Conservation (phyloP, 768 basidiomycete species). For the Mycena kentingensis region DNA sequence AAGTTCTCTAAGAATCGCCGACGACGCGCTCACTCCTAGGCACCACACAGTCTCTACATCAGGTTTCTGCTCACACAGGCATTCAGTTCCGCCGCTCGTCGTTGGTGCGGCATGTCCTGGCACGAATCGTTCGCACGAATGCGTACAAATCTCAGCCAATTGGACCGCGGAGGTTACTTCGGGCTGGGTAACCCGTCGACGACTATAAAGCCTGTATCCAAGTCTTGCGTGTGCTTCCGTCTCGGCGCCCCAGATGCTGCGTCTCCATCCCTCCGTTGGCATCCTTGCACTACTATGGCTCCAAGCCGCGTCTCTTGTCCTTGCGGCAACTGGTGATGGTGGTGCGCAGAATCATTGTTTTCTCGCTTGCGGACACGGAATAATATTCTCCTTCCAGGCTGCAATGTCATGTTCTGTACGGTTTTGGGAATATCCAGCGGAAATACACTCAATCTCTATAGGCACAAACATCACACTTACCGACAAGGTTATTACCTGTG, state of each 20-base stretch:
- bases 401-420: constrained; percentile 21
- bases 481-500: constrained; percentile 18
- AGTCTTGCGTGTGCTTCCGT: background rate
- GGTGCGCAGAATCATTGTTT: background rate
- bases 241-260: constrained; percentile 10
- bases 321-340: constrained; percentile 11
- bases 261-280: constrained; percentile 3
- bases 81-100: constrained; percentile 12
- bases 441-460: too few relatives aligned
- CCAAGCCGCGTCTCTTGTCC: constrained; percentile 3
- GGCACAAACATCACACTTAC: constrained; percentile 15
- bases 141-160: constrained; percentile 11
- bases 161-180: constrained; percentile 5
- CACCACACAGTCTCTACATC: background rate
- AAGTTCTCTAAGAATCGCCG: too few relatives aligned
- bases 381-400: constrained; percentile 4
- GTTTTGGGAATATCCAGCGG: too few relatives aligned
- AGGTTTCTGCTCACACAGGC: constrained; percentile 8
- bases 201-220: constrained; percentile 19
- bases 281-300: constrained; percentile 16
- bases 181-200: too few relatives aligned
- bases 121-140: constrained; percentile 11
- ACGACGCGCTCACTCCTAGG: too few relatives aligned
- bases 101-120: constrained; percentile 9
- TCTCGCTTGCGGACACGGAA: background rate